Conservation (phyloP, 352 stramenopile species). For the Phytopythium helicoides region DNA sequence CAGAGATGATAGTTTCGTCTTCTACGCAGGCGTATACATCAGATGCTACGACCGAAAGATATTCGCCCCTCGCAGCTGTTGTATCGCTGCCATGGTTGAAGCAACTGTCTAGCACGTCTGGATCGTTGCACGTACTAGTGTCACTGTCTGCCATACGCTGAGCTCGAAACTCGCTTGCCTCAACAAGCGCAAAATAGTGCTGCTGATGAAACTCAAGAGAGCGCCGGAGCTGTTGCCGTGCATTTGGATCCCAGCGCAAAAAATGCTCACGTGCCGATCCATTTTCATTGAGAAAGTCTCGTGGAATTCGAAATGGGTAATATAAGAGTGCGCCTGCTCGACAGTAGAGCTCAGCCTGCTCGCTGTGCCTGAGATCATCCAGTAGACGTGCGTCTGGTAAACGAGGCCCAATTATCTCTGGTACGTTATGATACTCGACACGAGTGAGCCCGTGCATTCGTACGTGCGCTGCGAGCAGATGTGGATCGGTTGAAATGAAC, state of each 20-base stretch:
- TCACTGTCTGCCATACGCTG: neutral
- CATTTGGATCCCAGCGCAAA: neutral
- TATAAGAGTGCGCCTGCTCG: constrained; percentile 8
- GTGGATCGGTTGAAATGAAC: neutral
- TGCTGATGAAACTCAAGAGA: constrained; percentile 18
- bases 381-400: constrained; percentile 10
- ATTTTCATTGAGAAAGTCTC: neutral
- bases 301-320: constrained; percentile 10
- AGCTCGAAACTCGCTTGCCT: constrained; percentile 6
- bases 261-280: neutral
- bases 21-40: too few species aligned
- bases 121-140: neutral
- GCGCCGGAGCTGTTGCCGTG: neutral
- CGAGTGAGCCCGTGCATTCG: neutral
- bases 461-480: constrained; percentile 5
- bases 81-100: too few species aligned
- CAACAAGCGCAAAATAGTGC: constrained; percentile 11
- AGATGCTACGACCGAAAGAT: too few species aligned
- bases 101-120: neutral
- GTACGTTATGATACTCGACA: constrained; percentile 10
- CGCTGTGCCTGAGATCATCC: constrained; percentile 6
- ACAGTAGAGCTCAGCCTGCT: constrained; percentile 16
- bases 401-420: constrained; percentile 17
- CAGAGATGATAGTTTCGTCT: too few species aligned
- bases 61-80: too few species aligned